phyloP scores from a whole-genome alignment of 164 flowering plant species.

The Aristolochia contorta region DNA sequence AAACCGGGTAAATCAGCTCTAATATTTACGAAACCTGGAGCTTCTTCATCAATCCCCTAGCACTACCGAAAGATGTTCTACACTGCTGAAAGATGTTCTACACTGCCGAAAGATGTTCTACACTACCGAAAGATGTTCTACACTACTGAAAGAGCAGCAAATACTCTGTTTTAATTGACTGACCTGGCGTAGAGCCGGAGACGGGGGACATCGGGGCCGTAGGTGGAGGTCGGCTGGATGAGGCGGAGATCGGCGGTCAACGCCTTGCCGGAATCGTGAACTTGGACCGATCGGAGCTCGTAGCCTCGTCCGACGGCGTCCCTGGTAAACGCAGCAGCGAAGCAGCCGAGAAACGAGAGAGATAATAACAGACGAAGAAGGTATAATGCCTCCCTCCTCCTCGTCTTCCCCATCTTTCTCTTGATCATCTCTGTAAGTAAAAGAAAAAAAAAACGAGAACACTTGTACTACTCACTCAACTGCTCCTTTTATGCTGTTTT shows the following conservation, averaged over 20 bases:
- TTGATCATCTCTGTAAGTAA: no score
- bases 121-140: no score
- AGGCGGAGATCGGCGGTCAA: constrained; percentile 6
- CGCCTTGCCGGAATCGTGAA: not conserved
- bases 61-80: no score
- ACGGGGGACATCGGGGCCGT: constrained; percentile 8
- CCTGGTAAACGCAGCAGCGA: not conserved
- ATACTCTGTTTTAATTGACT: not conserved
- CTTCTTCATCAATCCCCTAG: no score
- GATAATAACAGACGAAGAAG: not conserved
- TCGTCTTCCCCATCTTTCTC: not conserved
- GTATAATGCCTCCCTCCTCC: not conserved
- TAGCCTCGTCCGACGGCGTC: constrained; percentile 1
- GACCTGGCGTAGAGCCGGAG: constrained; percentile 5
- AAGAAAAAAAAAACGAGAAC: no score
- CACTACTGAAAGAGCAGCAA: no score
- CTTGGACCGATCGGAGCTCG: not conserved
- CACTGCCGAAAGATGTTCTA: no score
- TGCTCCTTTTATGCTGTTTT: no score
- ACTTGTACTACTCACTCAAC: no score
- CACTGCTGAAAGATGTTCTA: no score
- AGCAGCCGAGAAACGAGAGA: not conserved
- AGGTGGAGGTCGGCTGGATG: not conserved
- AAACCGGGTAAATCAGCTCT: no score
- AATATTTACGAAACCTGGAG: no score